Evolutionary conservation across 495 filamentous ascomycete genomes (phyloP).

Genomic region (Terfezia claveryi): DNA sequence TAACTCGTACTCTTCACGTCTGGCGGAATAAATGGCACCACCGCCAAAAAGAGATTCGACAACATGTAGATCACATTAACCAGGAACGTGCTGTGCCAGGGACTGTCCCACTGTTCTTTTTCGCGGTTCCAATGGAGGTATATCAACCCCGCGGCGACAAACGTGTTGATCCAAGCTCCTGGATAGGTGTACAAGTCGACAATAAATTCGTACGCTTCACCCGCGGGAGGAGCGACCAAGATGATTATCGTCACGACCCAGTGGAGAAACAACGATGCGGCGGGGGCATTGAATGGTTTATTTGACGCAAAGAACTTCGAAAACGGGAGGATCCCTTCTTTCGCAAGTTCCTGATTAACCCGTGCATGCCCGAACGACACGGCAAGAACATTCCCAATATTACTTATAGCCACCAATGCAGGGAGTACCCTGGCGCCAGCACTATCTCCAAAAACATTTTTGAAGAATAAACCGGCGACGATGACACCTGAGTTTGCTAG

Average conservation of each 20-base stretch:
- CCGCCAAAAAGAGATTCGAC: slow-evolving; percentile 22
- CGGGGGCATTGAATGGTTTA: slow-evolving; percentile 35
- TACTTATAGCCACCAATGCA: slow-evolving; percentile 50
- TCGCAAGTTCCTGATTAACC: slow-evolving; percentile 34
- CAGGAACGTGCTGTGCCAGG: slow-evolving; percentile 20
- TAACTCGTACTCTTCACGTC: slow-evolving; percentile 11
- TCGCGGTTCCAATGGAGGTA: slow-evolving; percentile 24
- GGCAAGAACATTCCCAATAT: slow-evolving; percentile 46
- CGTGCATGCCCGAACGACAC: slow-evolving; percentile 49
- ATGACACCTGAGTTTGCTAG: slow-evolving; percentile 36
- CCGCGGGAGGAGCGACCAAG: slow-evolving; percentile 25
- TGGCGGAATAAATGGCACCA: slow-evolving; percentile 27
- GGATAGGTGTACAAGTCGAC: slow-evolving; percentile 33
- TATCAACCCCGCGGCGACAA: slow-evolving; percentile 29
- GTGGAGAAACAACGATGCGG: slow-evolving; percentile 29
- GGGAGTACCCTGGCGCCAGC: slow-evolving; percentile 37
- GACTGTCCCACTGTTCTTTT: slow-evolving; percentile 25
- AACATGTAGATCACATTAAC: slow-evolving; percentile 21
- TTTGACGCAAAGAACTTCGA: slow-evolving; percentile 43
- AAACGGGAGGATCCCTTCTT: slow-evolving; percentile 41
- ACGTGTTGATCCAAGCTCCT: slow-evolving; percentile 29
- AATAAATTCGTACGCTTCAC: slow-evolving; percentile 22
- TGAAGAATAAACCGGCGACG: slow-evolving; percentile 42
- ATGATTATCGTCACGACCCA: slow-evolving; percentile 27
- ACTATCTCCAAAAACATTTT: slow-evolving; percentile 39